These are phyloP conservation scores for Syzygium jambos DNA, from an alignment of 345 rosid genomes.

Conservation along the genomic window DNA sequence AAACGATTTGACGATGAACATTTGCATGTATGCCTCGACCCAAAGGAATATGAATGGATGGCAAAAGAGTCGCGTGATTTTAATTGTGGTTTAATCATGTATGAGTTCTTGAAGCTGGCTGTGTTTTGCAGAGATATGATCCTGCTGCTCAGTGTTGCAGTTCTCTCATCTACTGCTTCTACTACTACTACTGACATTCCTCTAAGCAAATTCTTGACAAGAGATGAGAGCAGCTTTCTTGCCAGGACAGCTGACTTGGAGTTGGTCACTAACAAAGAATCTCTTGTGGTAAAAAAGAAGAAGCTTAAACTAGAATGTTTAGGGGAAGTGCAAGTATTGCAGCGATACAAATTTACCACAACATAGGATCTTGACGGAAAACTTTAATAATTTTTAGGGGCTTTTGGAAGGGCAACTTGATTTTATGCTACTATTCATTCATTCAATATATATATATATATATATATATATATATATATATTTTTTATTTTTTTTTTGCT, in stretches of 20 bases:
- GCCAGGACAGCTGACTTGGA: background rate
- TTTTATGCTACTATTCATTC: background rate
- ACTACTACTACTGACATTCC: background rate
- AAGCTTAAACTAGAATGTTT: background rate
- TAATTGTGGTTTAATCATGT: background rate
- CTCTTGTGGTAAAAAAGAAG: background rate
- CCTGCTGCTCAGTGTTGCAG: background rate
- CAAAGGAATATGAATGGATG: background rate
- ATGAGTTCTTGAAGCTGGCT: background rate
- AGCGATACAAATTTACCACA: background rate
- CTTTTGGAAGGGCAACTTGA: background rate
- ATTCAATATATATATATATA: background rate
- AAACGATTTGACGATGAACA: background rate
- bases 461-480: too few species aligned
- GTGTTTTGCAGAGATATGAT: background rate
- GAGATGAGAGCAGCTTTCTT: background rate
- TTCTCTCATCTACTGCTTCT: background rate
- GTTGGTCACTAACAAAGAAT: background rate
- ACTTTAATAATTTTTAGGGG: background rate
- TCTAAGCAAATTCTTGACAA: background rate
- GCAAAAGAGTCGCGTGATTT: background rate
- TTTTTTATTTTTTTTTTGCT: background rate
- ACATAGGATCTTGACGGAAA: background rate
- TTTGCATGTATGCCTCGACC: background rate
- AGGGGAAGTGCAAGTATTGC: background rate